These are phyloP conservation scores for Boletus speciosus DNA, from an alignment of 768 basidiomycete species.

Conservation along the genomic window DNA sequence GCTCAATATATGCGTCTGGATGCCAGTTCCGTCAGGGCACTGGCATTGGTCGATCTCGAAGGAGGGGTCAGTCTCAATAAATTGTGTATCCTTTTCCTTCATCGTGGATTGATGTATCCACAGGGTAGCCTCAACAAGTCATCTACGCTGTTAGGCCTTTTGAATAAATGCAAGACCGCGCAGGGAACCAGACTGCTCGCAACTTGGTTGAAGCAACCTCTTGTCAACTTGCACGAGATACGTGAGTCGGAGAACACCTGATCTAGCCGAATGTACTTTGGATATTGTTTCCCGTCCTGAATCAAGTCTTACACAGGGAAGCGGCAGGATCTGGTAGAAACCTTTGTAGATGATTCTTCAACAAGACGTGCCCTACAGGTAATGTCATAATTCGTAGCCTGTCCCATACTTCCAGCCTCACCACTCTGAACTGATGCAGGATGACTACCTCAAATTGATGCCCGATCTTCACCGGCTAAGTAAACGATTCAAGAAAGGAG, in stretches of 20 bases:
- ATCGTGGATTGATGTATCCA: not conserved
- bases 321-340: constrained; percentile 84
- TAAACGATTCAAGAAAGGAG: constrained; percentile 84
- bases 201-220: constrained; percentile 93
- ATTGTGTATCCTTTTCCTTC: not conserved
- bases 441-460: constrained; percentile 85
- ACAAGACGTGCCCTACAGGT: constrained; percentile 74
- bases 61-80: constrained; percentile 32
- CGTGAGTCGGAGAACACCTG: constrained; percentile 43
- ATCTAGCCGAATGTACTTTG: not conserved
- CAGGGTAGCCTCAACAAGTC: constrained; percentile 69
- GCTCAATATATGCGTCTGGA: constrained; percentile 95
- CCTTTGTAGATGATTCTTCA: constrained; percentile 76
- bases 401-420: not conserved
- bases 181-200: constrained; percentile 87
- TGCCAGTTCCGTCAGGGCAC: constrained; percentile 86
- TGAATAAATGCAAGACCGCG: constrained; percentile 95
- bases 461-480: constrained; percentile 91
- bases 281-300: not conserved
- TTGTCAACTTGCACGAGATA: constrained; percentile 92
- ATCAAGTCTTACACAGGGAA: constrained; percentile 48
- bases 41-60: constrained; percentile 77
- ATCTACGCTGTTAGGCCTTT: constrained; percentile 80
- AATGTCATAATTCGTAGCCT: not conserved
- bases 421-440: constrained; percentile 41